These are phyloP conservation scores for Maudiozyma saulgeensis DNA, from an alignment of 805 yeast genomes.

Conservation along the genomic window DNA sequence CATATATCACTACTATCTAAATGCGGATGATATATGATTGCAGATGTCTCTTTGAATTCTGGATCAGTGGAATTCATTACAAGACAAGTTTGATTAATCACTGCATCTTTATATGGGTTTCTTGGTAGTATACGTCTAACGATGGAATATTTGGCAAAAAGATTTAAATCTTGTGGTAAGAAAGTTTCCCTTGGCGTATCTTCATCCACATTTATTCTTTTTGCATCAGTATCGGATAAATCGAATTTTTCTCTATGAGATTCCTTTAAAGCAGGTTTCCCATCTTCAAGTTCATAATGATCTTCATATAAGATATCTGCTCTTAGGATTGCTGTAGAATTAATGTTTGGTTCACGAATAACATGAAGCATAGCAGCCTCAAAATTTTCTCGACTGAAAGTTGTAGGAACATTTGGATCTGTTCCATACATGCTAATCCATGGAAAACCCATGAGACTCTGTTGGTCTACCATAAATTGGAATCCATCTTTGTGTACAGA, in stretches of 20 bases:
- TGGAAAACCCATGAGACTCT: constrained; percentile 19
- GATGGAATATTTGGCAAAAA: constrained; percentile 37
- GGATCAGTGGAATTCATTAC: constrained; percentile 28
- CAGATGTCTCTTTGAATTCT: constrained; percentile 30
- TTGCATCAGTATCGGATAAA: constrained; percentile 15
- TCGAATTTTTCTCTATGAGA: constrained; percentile 8
- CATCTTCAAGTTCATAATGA: constrained; percentile 28
- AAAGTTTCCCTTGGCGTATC: constrained; percentile 30
- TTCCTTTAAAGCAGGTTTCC: neutral
- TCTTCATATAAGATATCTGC: constrained; percentile 67
- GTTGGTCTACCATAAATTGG: constrained; percentile 10
- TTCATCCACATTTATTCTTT: constrained; percentile 33
- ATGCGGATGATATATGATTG: constrained; percentile 76
- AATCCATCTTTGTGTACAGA: constrained; percentile 13
- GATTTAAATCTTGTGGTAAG: constrained; percentile 17
- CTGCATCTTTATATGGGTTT: constrained; percentile 75
- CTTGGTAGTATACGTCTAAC: constrained; percentile 88
- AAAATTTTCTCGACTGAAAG: constrained; percentile 40
- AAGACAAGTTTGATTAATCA: constrained; percentile 78
- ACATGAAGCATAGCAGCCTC: constrained; percentile 70
- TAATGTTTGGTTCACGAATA: constrained; percentile 77
- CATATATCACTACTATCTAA: constrained; percentile 45
- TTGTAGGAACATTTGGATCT: constrained; percentile 8
- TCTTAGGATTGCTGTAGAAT: constrained; percentile 81
- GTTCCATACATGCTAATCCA: constrained; percentile 23